Percentiles rank a stretch among this genome's conserved stretches.
These are phyloP conservation scores for Trametes pubescens DNA, from an alignment of 1,284 basidiomycete genomes.

Conservation along the genomic window DNA sequence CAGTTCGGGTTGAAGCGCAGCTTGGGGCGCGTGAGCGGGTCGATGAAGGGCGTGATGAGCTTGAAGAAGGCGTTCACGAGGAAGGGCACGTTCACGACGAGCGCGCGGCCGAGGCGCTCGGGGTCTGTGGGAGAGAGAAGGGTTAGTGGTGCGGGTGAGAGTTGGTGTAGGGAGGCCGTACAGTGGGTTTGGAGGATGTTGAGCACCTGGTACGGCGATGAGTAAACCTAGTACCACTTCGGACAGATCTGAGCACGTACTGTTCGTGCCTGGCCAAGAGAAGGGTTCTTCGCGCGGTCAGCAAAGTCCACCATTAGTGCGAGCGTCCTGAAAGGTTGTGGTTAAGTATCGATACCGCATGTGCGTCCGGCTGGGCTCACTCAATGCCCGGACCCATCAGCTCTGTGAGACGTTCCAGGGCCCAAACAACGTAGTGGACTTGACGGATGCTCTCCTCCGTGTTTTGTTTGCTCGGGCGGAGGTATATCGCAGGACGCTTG, in stretches of 20 bases:
- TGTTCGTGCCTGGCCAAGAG: slow-evolving; percentile 66
- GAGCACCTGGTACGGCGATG: slow-evolving; percentile 52
- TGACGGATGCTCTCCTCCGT: slow-evolving; percentile 79
- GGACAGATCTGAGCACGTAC: slow-evolving; percentile 35
- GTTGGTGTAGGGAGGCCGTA: slow-evolving; percentile 49
- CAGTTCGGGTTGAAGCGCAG: slow-evolving; percentile 69
- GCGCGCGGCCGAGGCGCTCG: slow-evolving; percentile 87
- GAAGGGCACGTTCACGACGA: slow-evolving; percentile 88
- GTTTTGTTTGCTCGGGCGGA: slow-evolving; percentile 86
- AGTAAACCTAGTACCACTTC: background rate
- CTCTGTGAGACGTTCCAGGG: slow-evolving; percentile 75
- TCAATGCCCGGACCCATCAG: slow-evolving; percentile 81
- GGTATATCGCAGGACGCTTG: slow-evolving; percentile 77
- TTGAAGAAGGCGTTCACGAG: slow-evolving; percentile 85
- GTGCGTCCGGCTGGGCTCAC: slow-evolving; percentile 50
- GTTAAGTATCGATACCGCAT: background rate
- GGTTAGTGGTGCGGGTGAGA: background rate
- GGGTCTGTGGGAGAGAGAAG: slow-evolving; percentile 66
- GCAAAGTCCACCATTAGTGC: slow-evolving; percentile 86
- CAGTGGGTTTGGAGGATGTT: slow-evolving; percentile 85
- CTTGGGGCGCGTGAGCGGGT: slow-evolving; percentile 74
- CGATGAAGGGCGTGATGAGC: slow-evolving; percentile 82
- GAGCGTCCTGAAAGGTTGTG: slow-evolving; percentile 55
- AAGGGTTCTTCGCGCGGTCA: slow-evolving; percentile 81
- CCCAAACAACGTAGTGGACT: slow-evolving; percentile 80